Evolutionary conservation across 2,329 filamentous ascomycete species (phyloP), one percentile per base, ranked within the genome.

Genomic region (Ophiostoma quercus): DNA sequence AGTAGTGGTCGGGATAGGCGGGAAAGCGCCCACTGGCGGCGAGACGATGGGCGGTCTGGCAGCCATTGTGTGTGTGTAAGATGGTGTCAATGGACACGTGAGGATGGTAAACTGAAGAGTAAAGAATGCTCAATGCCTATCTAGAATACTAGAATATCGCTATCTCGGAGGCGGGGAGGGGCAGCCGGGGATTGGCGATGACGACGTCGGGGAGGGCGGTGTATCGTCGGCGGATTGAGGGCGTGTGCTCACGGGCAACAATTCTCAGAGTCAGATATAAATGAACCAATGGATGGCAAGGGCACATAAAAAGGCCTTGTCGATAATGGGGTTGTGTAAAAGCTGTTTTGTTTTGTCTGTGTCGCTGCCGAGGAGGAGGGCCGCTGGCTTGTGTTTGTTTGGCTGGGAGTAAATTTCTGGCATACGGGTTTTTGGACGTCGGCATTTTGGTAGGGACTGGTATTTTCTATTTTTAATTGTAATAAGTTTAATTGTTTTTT

Each of bases 21-120:
- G 69, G 34, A 69, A 57, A 39, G 81, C 73, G 80, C 80, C 77
- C 74, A 79, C 74, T 74, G 76, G 75, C 60, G 76, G 74, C 47
- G 68, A 68, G 6, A 66, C 32, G 63, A 68, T 62, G 75, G 79
- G 77, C 76, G 78, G 78, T 75, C 76, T 76, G 72, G 75, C 80
- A 71, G 81, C 79, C 80, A 82, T 84, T 54, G 66, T 71, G 66
- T 67, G 11, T 32, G 47, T 39, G 32, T 19, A 34, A 14, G 3
- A 9, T 57, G 51, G 29, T 34, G 29, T n/a, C 29, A 34, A 29
- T 25, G 34, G 51, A 47, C 54, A 25, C n/a, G 54, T 43, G 39
- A 5, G 12, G 8, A 47, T 1, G 39, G 43, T 11, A 8, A 6
- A 7, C 14, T 32, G 25, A n/a, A 41, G 11, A 37, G 25, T 47